phyloP scores from a whole-genome alignment of 2,329 filamentous ascomycete genomes.

The Ophiocordyceps camponoti-floridani region DNA sequence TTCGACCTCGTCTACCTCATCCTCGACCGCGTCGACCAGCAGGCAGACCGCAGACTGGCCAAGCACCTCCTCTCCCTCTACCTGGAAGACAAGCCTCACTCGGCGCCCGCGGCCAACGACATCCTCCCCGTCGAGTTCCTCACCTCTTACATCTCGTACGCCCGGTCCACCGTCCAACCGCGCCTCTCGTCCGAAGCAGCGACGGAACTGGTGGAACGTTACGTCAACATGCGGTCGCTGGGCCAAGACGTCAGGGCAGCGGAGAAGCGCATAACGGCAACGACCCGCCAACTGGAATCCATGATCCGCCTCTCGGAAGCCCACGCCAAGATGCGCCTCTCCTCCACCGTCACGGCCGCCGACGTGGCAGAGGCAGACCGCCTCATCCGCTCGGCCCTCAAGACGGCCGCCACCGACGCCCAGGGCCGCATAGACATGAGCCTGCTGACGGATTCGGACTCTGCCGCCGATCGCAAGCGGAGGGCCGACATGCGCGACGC shows the following conservation, averaged over 20 bases:
- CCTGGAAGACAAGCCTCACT: constrained; percentile 86
- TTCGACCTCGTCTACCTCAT: constrained; percentile 99
- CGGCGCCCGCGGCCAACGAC: constrained; percentile 55
- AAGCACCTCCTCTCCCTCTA: constrained; percentile 92
- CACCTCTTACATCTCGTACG: constrained; percentile 93
- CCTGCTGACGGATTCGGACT: constrained; percentile 84
- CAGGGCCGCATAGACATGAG: constrained; percentile 95
- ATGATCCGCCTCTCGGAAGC: constrained; percentile 97
- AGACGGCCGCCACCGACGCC: constrained; percentile 90
- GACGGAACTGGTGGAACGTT: constrained; percentile 68
- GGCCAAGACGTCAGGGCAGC: constrained; percentile 72
- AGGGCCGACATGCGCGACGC: constrained; percentile 73
- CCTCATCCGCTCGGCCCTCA: constrained; percentile 82
- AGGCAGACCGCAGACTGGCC: constrained; percentile 75
- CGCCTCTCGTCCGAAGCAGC: constrained; percentile 63
- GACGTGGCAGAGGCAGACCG: constrained; percentile 87
- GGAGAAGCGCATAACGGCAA: constrained; percentile 94
- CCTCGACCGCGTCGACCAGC: constrained; percentile 88
- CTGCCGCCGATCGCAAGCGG: constrained; percentile 66
- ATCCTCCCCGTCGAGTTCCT: constrained; percentile 88
- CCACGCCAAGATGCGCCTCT: constrained; percentile 93
- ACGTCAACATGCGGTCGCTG: constrained; percentile 88
- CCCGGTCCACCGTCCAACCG: constrained; percentile 71
- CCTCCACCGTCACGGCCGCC: constrained; percentile 51
- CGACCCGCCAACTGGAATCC: constrained; percentile 86